Evolutionary conservation across 257 asterid genomes (phyloP), one percentile per base, ranked within the genome.

Genomic region (Ocimum tenuiflorum): DNA sequence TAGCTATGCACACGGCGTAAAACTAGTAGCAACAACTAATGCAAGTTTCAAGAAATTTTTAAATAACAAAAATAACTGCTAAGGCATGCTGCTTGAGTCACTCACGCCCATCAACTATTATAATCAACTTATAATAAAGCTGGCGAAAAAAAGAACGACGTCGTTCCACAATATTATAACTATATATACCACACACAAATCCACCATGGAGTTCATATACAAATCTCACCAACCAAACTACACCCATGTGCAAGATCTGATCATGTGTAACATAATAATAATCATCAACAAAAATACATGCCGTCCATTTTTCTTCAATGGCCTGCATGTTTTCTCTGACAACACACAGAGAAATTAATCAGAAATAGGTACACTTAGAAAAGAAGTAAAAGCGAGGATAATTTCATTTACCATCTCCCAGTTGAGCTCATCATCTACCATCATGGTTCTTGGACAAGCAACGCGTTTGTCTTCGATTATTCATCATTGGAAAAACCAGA

Each of bases 401-500:
- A 11, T 38, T 60, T 57, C 39, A n/a, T 23, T 43, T 61, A 48
- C 73, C 69, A 22, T 41, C 14, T 3, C 3, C 31, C 2, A 4
- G 31, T 27, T 4, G 2, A 27, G 31, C 31, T 27, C 7, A 17
- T 59, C 33, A 12, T 54, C 7, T 19, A 8, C 11, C 58, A 27
- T 52, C 31, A 49, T 68, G 60, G 46, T 41, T 38, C 23, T 38
- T 35, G 70, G 15, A 46, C 39, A 24, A 15, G 31, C 31, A 27
- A 11, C 23, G 2, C 4, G 42, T 12, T 27, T 59, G 22, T 38
- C 12, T 24, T n/a, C 9, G 60, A 31, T 73, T 35, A 73, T 62
- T 75, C 73, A 9, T 70, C 60, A 24, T 69, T 81, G 8, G 79
- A n/a, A n/a, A n/a, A n/a, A n/a, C 31, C 79, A 29, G 95, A 84